These are phyloP conservation scores for Cryphonectria carpinicola DNA, from an alignment of 2,329 filamentous ascomycete species.

Conservation along the genomic window DNA sequence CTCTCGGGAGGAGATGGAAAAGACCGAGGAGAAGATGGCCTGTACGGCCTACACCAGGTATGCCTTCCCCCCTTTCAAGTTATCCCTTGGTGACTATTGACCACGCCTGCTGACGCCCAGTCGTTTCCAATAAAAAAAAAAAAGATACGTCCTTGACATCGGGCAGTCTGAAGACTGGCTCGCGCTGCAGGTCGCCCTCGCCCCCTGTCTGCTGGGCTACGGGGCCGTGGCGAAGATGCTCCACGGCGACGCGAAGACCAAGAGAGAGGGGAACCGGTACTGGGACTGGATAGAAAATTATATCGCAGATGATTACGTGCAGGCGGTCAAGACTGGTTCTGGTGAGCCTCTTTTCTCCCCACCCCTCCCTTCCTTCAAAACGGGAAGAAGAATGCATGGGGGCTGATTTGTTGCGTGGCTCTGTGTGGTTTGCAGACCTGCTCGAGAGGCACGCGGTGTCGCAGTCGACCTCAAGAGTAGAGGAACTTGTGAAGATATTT, in stretches of 20 bases:
- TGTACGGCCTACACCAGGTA: conserved; percentile 47
- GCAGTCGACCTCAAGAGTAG: conserved; percentile 75
- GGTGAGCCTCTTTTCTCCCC: conserved; percentile 51
- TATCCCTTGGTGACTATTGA: background rate
- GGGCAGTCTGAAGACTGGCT: conserved; percentile 88
- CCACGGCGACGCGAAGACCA: conserved; percentile 63
- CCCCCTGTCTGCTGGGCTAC: conserved; percentile 91
- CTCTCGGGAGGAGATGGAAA: conserved; percentile 71
- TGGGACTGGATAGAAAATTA: conserved; percentile 94
- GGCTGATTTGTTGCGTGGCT: background rate
- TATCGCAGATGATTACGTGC: conserved; percentile 75
- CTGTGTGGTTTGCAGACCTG: conserved; percentile 54
- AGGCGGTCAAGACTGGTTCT: conserved; percentile 71
- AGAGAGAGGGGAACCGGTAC: conserved; percentile 71
- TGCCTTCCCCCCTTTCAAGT: conserved; percentile 50
- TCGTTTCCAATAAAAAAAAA: background rate
- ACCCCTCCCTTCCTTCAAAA: background rate
- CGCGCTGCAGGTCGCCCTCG: conserved; percentile 80
- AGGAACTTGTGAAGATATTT: conserved; percentile 84
- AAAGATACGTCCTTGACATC: conserved; percentile 80
- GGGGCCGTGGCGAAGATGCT: conserved; percentile 76
- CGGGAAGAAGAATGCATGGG: background rate
- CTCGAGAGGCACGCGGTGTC: conserved; percentile 75
- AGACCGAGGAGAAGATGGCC: conserved; percentile 63
- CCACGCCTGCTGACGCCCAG: conserved; percentile 11